phyloP scores from a whole-genome alignment of 1,284 basidiomycete species.

The Ustanciosporium gigantosporum region DNA sequence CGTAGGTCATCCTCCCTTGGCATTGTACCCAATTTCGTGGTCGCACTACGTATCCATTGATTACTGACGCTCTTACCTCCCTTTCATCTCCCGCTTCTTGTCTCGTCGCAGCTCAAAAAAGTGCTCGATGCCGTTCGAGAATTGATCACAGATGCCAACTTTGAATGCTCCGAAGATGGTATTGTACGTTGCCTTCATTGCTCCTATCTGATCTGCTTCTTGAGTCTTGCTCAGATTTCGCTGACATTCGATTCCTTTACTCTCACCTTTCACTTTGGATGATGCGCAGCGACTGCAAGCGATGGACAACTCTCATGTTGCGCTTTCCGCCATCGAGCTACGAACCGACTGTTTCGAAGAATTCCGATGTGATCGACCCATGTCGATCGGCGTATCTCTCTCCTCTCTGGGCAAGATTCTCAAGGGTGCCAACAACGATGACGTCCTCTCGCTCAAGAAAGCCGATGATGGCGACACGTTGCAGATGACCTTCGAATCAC shows the following conservation, averaged over 20 bases:
- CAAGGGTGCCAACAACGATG: constrained; percentile 96
- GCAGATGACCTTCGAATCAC: constrained; percentile 86
- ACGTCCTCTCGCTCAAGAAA: constrained; percentile 88
- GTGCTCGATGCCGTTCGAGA: constrained; percentile 80
- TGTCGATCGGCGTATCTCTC: constrained; percentile 71
- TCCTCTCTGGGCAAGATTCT: constrained; percentile 90
- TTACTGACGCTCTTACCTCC: not conserved
- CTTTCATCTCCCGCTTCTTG: no score
- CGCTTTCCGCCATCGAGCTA: constrained; percentile 82
- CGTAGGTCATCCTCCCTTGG: constrained; percentile 28
- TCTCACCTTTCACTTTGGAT: not conserved
- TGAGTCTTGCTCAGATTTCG: no score
- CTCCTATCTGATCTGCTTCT: no score
- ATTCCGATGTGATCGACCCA: constrained; percentile 93
- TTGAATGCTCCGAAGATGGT: constrained; percentile 92
- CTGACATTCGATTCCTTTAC: constrained; percentile 1
- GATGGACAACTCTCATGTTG: constrained; percentile 99
- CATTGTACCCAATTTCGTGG: no score
- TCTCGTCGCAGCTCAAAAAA: constrained; percentile 48
- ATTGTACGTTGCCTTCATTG: constrained; percentile 69
- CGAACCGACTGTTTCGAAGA: constrained; percentile 54
- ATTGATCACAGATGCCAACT: constrained; percentile 95
- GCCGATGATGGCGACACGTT: constrained; percentile 88
- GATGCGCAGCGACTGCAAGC: constrained; percentile 70
- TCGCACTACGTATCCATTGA: not conserved